phyloP scores from a whole-genome alignment of 2,329 filamentous ascomycete species.

The Diaporthe longicolla region DNA sequence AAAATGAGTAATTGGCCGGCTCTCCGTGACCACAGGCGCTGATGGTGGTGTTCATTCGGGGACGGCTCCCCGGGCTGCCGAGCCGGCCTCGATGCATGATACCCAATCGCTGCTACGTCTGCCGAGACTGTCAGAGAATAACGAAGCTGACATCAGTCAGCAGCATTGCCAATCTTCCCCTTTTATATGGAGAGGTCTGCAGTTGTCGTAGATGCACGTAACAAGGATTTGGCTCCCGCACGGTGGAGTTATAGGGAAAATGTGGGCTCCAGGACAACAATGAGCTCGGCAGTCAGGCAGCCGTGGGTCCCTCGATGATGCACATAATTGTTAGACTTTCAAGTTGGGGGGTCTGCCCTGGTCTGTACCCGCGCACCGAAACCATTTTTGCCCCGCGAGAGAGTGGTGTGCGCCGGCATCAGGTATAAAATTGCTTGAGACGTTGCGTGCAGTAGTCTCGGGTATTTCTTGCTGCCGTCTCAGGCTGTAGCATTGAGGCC shows the following conservation, averaged over 20 bases:
- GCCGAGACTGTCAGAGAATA: background rate
- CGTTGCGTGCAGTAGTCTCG: slow-evolving; percentile 2
- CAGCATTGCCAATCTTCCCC: background rate
- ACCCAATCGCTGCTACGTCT: background rate
- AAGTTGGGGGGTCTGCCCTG: no score
- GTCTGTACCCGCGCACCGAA: background rate
- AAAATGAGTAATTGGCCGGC: background rate
- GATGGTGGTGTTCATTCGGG: background rate
- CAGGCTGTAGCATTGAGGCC: background rate
- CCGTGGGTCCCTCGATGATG: background rate
- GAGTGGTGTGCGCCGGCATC: background rate
- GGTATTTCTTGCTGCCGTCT: background rate
- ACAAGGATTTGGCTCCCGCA: background rate
- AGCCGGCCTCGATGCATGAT: background rate
- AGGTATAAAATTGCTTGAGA: background rate
- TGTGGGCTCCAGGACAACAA: background rate
- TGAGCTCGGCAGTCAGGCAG: background rate
- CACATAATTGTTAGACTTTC: no score
- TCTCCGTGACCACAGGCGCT: background rate
- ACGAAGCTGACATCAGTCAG: slow-evolving; percentile 9
- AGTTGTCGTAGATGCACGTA: background rate
- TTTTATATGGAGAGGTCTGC: background rate
- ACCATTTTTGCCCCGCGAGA: background rate
- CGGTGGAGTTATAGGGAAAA: background rate
- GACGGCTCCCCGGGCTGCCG: background rate